Evolutionary conservation across 495 filamentous ascomycete species (phyloP).

Genomic region (Aspergillus campestris): DNA sequence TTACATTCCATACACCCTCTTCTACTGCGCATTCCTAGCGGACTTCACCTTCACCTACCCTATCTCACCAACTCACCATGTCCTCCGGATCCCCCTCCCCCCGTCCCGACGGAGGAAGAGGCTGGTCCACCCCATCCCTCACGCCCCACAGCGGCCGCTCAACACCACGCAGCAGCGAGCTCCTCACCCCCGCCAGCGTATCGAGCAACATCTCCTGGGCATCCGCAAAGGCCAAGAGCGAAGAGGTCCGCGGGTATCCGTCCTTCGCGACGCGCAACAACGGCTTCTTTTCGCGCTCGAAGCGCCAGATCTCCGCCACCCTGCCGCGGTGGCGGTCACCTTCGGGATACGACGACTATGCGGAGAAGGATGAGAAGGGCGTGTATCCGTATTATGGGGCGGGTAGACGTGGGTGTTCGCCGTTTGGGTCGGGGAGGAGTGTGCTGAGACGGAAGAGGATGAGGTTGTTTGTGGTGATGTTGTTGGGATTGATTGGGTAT

Average conservation of each 20-base stretch:
- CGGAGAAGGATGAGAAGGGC: constrained; percentile 63
- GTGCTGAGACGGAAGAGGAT: constrained; percentile 47
- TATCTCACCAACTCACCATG: constrained; percentile 42
- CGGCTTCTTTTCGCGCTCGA: constrained; percentile 75
- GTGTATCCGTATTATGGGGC: constrained; percentile 26
- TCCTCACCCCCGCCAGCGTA: constrained; percentile 22
- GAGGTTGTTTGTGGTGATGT: constrained; percentile 47
- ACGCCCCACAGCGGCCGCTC: constrained; percentile 60
- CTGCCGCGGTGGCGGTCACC: constrained; percentile 57
- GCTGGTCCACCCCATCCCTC: constrained; percentile 81
- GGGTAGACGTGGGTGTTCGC: constrained; percentile 10
- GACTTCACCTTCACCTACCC: not conserved
- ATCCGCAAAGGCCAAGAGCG: constrained; percentile 64
- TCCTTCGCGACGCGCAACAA: constrained; percentile 73
- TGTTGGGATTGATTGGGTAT: constrained; percentile 54
- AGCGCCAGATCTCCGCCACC: constrained; percentile 62
- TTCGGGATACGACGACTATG: constrained; percentile 35
- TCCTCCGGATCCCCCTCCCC: constrained; percentile 82
- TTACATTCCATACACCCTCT: not conserved
- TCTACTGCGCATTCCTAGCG: not conserved
- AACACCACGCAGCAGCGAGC: constrained; percentile 50
- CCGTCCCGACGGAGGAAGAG: constrained; percentile 52
- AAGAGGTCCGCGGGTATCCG: constrained; percentile 66
- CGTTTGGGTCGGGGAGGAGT: constrained; percentile 30
- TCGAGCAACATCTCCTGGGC: constrained; percentile 66